A percentile compares a stretch with the other conserved stretches of the same genome.
Evolutionary conservation across 129 eudicot species (phyloP).

Genomic region (Artemisia argyi): DNA sequence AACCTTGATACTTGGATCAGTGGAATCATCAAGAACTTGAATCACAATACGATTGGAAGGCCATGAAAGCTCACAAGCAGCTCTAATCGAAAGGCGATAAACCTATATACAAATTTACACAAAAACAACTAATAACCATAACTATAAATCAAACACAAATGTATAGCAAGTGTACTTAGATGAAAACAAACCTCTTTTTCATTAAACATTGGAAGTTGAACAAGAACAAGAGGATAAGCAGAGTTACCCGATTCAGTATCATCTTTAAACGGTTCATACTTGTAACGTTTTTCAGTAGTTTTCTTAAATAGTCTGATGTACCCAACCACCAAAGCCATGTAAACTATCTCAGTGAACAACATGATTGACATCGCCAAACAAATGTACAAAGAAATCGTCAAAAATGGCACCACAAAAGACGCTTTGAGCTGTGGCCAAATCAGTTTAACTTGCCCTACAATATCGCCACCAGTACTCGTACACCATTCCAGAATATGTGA

Average conservation of each 20-base stretch:
- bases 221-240: constrained; percentile 35
- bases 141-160: not conserved
- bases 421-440: constrained; percentile 31
- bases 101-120: constrained; percentile 39
- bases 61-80: constrained; percentile 87
- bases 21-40: constrained; percentile 87
- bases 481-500: too few species aligned
- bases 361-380: constrained; percentile 42
- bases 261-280: constrained; percentile 36
- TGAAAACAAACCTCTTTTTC: constrained; percentile 41
- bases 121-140: not conserved
- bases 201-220: constrained; percentile 51
- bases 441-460: not conserved
- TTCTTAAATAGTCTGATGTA: constrained; percentile 30
- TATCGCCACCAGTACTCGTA: too few species aligned
- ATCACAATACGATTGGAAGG: constrained; percentile 67
- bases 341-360: constrained; percentile 44
- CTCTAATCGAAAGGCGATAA: constrained; percentile 74
- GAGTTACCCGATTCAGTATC: constrained; percentile 41
- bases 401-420: constrained; percentile 35
- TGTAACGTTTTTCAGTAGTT: constrained; percentile 32
- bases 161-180: not conserved
- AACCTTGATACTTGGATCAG: constrained; percentile 66
- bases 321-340: constrained; percentile 36
- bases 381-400: constrained; percentile 19